Evolutionary conservation across 352 stramenopile species (phyloP), one percentile per base, ranked within the genome.

Genomic region (Peronospora farinosa): DNA sequence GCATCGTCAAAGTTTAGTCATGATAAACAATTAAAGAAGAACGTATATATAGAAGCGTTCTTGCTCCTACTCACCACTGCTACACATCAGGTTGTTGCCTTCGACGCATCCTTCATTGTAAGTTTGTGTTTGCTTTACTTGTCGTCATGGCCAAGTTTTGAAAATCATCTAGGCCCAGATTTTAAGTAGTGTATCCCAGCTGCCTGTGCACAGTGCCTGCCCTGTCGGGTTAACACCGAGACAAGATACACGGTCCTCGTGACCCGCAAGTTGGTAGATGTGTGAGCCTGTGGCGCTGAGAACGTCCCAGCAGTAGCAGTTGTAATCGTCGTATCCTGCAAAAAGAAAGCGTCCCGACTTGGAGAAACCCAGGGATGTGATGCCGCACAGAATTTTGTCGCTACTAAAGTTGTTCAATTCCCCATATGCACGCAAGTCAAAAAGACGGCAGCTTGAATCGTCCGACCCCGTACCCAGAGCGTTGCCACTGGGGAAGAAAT

Each of bases 171-270:
- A 98, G 12, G 91, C 88, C 89, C 92, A 98, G 55, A 99, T 85
- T 82, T 98, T 98, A 54, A 99, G 83, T 57, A 97, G 74, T 46
- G 93, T 98, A 74, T 99, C 96, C 96, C 96, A 99, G 43, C 90
- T 98, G 51, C 96, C 96, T 55, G 96, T 98, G 74, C 95, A 98
- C 3, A 99, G 77, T 44, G 92, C 96, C 59, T 98, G 86, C 16
- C 96, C 96, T 27, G 86, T 82, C 3, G 90, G 84, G 68, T 97
- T 97, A 11, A 99, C 87, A 40, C 95, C 95, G 16, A 99, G 72
- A 69, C 96, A 99, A 45, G 91, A 98, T 23, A 99, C 92, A 32
- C 96, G 87, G 67, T 98, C 97, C 57, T 98, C 95, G 65, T 99
- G 96, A 35, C 90, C 93, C 7, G 78, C 78, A 16, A 97, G 72